phyloP scores from a whole-genome alignment of 1,284 basidiomycete genomes.

The Tilletia setariae region DNA sequence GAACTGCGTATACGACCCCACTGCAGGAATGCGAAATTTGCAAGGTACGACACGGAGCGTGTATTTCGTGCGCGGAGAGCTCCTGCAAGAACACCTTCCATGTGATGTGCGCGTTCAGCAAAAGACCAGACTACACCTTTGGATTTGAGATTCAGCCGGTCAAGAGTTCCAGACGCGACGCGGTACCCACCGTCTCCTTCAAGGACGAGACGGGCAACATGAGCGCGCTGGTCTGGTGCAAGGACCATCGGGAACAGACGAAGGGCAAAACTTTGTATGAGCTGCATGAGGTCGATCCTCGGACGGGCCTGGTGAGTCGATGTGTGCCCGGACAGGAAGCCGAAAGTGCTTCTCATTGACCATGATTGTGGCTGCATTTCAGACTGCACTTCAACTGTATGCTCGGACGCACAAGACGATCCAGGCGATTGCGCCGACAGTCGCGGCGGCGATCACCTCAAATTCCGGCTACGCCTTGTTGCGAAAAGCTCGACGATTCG shows the following conservation, averaged over 20 bases:
- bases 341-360: constrained; percentile 1
- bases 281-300: constrained; percentile 74
- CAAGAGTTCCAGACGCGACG: constrained; percentile 50
- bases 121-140: constrained; percentile 67
- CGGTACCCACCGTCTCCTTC: constrained; percentile 71
- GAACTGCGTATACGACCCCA: no score
- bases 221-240: constrained; percentile 75
- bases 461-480: constrained; percentile 4
- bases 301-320: constrained; percentile 67
- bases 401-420: constrained; percentile 78
- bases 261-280: constrained; percentile 70
- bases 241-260: constrained; percentile 66
- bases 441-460: neutral
- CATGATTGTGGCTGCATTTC: no score
- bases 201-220: constrained; percentile 80
- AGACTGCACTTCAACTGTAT: constrained; percentile 84
- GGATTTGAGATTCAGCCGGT: constrained; percentile 85
- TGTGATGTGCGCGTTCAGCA: constrained; percentile 81
- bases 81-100: constrained; percentile 74
- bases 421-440: constrained; percentile 22
- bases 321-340: neutral
- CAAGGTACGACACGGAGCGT: constrained; percentile 64
- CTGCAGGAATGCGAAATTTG: constrained; percentile 52
- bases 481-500: neutral
- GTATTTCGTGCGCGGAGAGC: constrained; percentile 71